A percentile compares a stretch with the other conserved stretches of the same genome.
Conservation (phyloP, 2,329 filamentous ascomycete species). For the Penicillium hordei region DNA sequence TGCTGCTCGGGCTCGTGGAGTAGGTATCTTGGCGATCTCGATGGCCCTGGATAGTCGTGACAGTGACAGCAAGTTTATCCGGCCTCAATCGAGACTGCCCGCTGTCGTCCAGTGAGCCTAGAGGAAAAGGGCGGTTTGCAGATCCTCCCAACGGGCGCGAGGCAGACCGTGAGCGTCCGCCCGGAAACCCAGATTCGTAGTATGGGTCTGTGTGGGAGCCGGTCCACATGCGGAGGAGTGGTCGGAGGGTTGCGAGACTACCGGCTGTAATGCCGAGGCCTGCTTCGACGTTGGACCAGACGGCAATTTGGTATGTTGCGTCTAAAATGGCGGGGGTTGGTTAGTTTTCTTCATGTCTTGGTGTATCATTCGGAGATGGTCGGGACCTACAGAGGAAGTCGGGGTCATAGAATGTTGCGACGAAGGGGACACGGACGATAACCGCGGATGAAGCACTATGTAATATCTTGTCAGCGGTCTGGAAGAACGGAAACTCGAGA, state of each 20-base stretch:
- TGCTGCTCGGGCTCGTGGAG: conserved; percentile 25
- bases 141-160: conserved; percentile 20
- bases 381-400: conserved; percentile 35
- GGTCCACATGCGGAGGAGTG: conserved; percentile 42
- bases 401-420: conserved; percentile 37
- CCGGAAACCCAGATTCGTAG: conserved; percentile 24
- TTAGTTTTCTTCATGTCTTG: not conserved
- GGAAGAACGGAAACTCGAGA: conserved; percentile 12
- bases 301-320: conserved; percentile 47
- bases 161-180: conserved; percentile 8
- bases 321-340: conserved; percentile 19
- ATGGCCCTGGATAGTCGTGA: conserved; percentile 32
- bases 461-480: not conserved
- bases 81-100: conserved; percentile 25
- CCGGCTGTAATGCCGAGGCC: conserved; percentile 46
- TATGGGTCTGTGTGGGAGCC: conserved; percentile 21
- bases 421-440: conserved; percentile 48
- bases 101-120: conserved; percentile 28
- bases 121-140: conserved; percentile 22
- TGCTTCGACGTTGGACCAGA: conserved; percentile 40
- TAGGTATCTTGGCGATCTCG: conserved; percentile 20
- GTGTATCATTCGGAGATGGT: not conserved
- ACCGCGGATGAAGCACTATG: conserved; percentile 46
- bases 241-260: conserved; percentile 50
- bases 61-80: conserved; percentile 32